Evolutionary conservation across 2,329 filamentous ascomycete genomes (phyloP).

Genomic region (Monascus ruber): DNA sequence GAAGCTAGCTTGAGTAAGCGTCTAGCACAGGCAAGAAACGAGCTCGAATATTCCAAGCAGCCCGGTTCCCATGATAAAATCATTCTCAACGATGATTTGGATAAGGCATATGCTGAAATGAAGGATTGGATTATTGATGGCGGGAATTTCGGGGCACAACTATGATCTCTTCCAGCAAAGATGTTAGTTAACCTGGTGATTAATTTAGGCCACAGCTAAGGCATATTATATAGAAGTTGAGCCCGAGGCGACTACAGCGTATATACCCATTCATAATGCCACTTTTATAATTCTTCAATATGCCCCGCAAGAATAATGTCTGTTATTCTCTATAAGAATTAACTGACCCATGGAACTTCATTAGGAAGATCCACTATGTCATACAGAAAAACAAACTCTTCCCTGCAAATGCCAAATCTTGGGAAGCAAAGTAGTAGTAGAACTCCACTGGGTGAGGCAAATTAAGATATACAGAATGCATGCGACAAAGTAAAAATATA

Average conservation of each 20-base stretch:
- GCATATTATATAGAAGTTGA: too few species aligned
- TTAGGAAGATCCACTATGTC: too few species aligned
- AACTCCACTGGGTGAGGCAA: neutral
- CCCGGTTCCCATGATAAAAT: slow-evolving; percentile 56
- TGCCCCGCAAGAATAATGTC: too few species aligned
- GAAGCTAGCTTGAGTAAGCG: slow-evolving; percentile 61
- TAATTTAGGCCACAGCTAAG: too few species aligned
- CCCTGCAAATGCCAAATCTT: too few species aligned
- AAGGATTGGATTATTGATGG: slow-evolving; percentile 41
- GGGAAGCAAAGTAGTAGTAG: neutral
- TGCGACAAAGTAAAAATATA: slow-evolving; percentile 16
- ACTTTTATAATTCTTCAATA: too few species aligned
- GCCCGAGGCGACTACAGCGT: too few species aligned
- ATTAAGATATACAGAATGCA: slow-evolving; percentile 3
- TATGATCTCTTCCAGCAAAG: slow-evolving; percentile 5
- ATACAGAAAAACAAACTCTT: too few species aligned
- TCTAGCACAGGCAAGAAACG: slow-evolving; percentile 58
- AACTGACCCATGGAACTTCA: too few species aligned
- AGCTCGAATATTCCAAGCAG: slow-evolving; percentile 61
- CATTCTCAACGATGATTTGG: slow-evolving; percentile 55
- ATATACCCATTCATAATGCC: too few species aligned
- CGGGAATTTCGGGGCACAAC: slow-evolving; percentile 20
- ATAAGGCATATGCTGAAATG: slow-evolving; percentile 44
- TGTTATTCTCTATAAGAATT: too few species aligned
- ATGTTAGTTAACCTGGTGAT: too few species aligned